Evolutionary conservation across 768 basidiomycete genomes (phyloP), one percentile per base, ranked within the genome.

Genomic region (Rhizopogon sp.): DNA sequence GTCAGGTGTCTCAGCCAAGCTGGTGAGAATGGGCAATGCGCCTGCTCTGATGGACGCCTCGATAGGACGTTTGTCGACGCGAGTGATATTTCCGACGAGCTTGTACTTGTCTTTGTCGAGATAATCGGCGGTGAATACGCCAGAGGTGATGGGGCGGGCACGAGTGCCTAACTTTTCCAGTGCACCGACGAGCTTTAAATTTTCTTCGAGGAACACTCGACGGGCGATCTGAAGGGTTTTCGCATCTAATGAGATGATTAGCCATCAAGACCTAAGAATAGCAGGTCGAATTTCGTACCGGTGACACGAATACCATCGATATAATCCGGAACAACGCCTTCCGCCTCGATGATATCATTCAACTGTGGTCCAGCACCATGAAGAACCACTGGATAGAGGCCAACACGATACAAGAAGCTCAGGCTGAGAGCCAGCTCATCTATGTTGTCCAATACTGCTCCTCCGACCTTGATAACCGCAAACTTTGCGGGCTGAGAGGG

Each of bases 231-330:
- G 83, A 16, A 99, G 85, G 1, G 97, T 98, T 72, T 93, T 94
- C 25, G 94, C 84, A 66, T 98, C 96, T 93, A 56, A 25, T 2
- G 35, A 39, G 17, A 29, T n/a, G 33, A 29, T 54, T 28, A 41
- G 11, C 9, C 37, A 25, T 20, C 42, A 45, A 56, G 44, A 50
- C 42, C 22, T n/a, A 54, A 25, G 20, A 50, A 28, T 28, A 37
- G 16, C 6, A 7, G 22, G 54, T n/a, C 6, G 6, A 25, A 14
- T 3, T 16, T 70, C 85, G 51, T 53, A 91, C 92, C 89, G 44
- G 97, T 99, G 58, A 99, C 93, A 43, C 97, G 85, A 63, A 99
- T 98, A 37, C 97, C 96, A 66, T 98, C 95, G 59, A 90, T 93
- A 73, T 98, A 98, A 72, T 98, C 94, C 1, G 97, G 95, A 22